phyloP scores from a whole-genome alignment of 2,329 filamentous ascomycete species.

The Alternaria infectoria region DNA sequence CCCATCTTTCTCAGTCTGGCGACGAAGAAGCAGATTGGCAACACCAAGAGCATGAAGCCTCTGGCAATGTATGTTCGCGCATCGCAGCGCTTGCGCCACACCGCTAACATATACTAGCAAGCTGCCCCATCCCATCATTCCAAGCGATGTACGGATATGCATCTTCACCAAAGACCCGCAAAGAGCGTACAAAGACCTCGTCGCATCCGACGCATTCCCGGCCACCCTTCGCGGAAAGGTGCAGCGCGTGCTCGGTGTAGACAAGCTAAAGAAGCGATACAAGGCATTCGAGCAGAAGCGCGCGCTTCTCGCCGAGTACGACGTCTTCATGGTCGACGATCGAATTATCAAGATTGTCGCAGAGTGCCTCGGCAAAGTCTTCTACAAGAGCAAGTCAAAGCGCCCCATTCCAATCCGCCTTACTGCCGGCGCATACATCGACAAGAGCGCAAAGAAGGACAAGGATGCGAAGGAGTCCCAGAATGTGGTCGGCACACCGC shows the following conservation, averaged over 20 bases:
- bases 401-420: constrained; percentile 84
- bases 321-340: constrained; percentile 92
- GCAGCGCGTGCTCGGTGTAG: constrained; percentile 73
- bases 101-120: constrained; percentile 43
- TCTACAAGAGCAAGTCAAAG: constrained; percentile 85
- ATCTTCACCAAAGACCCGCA: constrained; percentile 85
- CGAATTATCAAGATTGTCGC: constrained; percentile 77
- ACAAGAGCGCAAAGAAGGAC: constrained; percentile 53
- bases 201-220: constrained; percentile 70
- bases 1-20: constrained; percentile 68
- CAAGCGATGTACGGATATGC: constrained; percentile 74
- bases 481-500: constrained; percentile 61
- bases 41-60: constrained; percentile 82
- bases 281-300: constrained; percentile 81
- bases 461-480: constrained; percentile 39
- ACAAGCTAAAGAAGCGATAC: constrained; percentile 88
- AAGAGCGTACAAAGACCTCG: constrained; percentile 86
- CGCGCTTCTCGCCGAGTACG: constrained; percentile 83
- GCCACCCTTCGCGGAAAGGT: constrained; percentile 56
- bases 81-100: not conserved
- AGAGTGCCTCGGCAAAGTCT: constrained; percentile 83
- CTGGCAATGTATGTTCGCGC: constrained; percentile 67
- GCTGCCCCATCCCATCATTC: constrained; percentile 76
- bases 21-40: constrained; percentile 71
- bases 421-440: constrained; percentile 67